These are phyloP conservation scores for Fusarium oligoseptatum DNA, from an alignment of 2,329 filamentous ascomycete genomes.

Conservation along the genomic window DNA sequence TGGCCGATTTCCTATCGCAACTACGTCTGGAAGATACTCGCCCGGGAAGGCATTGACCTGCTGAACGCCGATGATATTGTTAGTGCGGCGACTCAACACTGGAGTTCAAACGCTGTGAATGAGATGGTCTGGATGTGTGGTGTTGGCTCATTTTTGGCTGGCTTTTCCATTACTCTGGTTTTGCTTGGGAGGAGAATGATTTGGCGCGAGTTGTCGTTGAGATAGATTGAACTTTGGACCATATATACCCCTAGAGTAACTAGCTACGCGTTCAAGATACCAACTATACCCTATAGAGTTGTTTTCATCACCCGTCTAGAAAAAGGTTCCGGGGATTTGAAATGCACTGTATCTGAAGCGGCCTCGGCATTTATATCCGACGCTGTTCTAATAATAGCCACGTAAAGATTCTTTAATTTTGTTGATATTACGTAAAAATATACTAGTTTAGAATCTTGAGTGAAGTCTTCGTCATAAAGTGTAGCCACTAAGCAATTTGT, in stretches of 20 bases:
- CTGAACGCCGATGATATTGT: conserved; percentile 73
- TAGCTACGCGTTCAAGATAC: background rate
- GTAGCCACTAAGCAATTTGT: no score
- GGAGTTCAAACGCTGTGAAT: conserved; percentile 29
- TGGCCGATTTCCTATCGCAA: conserved; percentile 70
- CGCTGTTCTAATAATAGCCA: background rate
- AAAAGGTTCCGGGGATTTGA: background rate
- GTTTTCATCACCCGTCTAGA: background rate
- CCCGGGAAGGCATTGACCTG: conserved; percentile 68
- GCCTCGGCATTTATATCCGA: background rate
- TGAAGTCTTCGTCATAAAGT: no score
- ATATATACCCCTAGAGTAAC: background rate
- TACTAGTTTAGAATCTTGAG: no score
- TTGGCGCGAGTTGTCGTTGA: background rate
- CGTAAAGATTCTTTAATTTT: background rate
- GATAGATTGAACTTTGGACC: background rate
- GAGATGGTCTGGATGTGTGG: conserved; percentile 41
- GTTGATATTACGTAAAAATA: no score
- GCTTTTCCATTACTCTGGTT: conserved; percentile 27
- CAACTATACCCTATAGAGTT: background rate
- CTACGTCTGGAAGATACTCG: conserved; percentile 67
- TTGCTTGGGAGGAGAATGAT: conserved; percentile 35
- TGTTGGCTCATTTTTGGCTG: conserved; percentile 32
- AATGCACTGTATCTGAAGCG: background rate
- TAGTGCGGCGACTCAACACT: conserved; percentile 47